Evolutionary conservation across 306 rosid genomes (phyloP).

Genomic region (Glycyrrhiza uralensis): DNA sequence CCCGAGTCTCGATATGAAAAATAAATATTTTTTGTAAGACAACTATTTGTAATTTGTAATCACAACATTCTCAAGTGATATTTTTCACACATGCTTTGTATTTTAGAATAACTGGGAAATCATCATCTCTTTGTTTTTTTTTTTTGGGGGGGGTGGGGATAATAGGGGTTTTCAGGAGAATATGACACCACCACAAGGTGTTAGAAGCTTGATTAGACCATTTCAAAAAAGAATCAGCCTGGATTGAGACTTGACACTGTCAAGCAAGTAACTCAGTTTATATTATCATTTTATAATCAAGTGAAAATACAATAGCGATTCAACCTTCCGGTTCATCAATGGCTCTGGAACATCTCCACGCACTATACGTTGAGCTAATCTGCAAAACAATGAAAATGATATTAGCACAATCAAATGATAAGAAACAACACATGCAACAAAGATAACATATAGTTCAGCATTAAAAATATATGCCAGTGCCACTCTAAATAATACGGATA

Average conservation of each 20-base stretch:
- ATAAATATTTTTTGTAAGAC: background rate
- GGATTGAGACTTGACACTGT: background rate
- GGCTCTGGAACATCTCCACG: constrained; percentile 99
- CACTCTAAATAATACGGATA: background rate
- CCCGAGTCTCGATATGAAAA: background rate
- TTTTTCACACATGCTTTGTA: background rate
- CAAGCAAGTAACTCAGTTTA: background rate
- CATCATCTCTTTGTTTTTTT: background rate
- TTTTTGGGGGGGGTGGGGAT: background rate
- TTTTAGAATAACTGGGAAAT: background rate
- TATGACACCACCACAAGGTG: background rate
- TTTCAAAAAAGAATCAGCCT: background rate
- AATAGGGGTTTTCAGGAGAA: background rate
- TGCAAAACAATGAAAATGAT: constrained; percentile 30
- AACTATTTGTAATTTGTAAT: background rate
- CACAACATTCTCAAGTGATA: background rate
- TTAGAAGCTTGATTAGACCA: constrained; percentile 1
- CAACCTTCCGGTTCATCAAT: constrained; percentile 81
- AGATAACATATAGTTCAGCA: background rate
- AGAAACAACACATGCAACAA: background rate
- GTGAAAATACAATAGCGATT: background rate
- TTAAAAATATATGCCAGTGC: background rate
- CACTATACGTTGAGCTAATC: constrained; percentile 95
- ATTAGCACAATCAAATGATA: constrained; percentile 1
- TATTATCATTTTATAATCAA: constrained; percentile 7